phyloP scores from a whole-genome alignment of 2,329 filamentous ascomycete species.

The Pseudogymnoascus sp. region DNA sequence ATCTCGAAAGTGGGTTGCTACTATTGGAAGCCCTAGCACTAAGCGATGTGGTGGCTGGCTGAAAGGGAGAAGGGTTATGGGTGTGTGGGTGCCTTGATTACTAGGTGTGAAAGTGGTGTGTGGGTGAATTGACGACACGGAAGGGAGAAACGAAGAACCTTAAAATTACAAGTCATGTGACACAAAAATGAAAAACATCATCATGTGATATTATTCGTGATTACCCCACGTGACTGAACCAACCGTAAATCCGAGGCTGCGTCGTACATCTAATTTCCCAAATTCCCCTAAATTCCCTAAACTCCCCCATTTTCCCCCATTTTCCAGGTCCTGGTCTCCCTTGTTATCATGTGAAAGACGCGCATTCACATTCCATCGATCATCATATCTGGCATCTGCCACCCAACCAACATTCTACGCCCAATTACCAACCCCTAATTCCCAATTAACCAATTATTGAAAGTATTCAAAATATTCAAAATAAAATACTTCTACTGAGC shows the following conservation, averaged over 20 bases:
- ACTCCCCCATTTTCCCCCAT: background rate
- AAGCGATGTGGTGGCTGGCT: background rate
- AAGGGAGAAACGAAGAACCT: background rate
- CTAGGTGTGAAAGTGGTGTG: background rate
- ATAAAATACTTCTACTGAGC: background rate
- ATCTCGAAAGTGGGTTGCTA: conserved; percentile 9
- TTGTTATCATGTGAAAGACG: background rate
- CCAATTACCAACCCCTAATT: background rate
- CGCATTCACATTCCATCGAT: background rate
- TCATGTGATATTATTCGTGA: background rate
- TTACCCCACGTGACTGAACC: background rate
- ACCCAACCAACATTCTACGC: no score
- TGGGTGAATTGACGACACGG: background rate
- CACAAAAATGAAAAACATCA: no score
- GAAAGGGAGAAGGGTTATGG: background rate
- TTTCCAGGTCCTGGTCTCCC: background rate
- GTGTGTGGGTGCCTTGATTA: background rate
- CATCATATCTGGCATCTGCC: conserved; percentile 1
- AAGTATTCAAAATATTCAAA: background rate
- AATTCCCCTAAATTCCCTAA: no score
- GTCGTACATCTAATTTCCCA: background rate
- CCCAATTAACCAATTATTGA: background rate
- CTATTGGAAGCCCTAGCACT: conserved; percentile 8
- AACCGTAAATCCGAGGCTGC: background rate
- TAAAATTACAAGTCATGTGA: background rate